Conservation (phyloP, 306 rosid genomes). For the Vigna hirtella region DNA sequence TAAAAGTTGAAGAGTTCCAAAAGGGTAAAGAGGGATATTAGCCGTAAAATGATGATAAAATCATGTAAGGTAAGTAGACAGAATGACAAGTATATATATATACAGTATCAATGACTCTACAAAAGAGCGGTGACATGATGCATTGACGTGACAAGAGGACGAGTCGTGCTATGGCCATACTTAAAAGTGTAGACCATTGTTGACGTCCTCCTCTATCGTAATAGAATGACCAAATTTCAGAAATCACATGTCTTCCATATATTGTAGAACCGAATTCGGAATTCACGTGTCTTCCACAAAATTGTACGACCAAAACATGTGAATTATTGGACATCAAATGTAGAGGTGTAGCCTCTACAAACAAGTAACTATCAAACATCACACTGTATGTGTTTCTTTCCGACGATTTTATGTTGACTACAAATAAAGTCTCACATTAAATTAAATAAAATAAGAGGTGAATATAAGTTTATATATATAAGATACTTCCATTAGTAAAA, state of each 20-base stretch:
- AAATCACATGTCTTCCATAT: not conserved
- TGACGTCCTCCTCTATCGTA: not conserved
- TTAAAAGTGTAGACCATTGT: not conserved
- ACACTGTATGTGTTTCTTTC: not conserved
- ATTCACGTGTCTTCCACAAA: not conserved
- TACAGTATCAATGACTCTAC: not conserved
- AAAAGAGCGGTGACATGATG: not conserved
- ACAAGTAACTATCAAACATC: not conserved
- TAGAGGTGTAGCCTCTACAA: not conserved
- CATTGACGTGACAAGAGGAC: not conserved
- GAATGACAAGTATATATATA: not conserved
- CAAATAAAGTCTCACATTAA: no score
- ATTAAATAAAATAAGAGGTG: no score
- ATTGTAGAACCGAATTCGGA: not conserved
- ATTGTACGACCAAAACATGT: not conserved
- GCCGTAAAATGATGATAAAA: not conserved
- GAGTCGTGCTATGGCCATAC: not conserved
- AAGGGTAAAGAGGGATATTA: no score
- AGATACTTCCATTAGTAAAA: no score
- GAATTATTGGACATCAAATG: constrained; percentile 6
- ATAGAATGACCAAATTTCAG: not conserved
- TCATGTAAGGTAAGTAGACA: not conserved
- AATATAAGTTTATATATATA: no score
- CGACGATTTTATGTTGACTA: no score
- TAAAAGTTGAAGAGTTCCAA: no score